These are phyloP conservation scores for Blastomyces parvus DNA, from an alignment of 2,329 filamentous ascomycete genomes.

Conservation along the genomic window DNA sequence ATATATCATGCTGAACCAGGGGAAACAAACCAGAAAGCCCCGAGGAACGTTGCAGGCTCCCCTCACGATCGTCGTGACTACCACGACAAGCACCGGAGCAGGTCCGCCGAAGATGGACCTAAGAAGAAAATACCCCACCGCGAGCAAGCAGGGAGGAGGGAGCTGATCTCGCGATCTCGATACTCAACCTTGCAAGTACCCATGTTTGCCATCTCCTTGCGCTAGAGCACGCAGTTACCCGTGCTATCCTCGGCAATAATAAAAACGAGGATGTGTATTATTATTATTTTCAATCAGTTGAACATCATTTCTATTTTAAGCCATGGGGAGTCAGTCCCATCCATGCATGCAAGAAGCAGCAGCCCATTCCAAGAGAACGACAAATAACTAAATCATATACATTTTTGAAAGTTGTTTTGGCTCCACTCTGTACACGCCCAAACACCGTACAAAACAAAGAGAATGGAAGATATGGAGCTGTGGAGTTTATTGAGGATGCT, in stretches of 20 bases:
- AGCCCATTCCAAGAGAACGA: too few relatives aligned
- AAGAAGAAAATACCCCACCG: not conserved
- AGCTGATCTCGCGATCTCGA: not conserved
- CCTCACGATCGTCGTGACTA: not conserved
- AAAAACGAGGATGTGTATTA: not conserved
- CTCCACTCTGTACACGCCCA: too few relatives aligned
- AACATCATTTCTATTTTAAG: not conserved
- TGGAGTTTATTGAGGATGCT: too few relatives aligned
- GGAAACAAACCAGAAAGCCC: not conserved
- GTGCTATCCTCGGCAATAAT: conserved; percentile 3
- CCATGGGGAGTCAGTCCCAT: not conserved
- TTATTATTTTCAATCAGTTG: not conserved
- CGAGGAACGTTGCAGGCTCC: not conserved
- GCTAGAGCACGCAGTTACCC: not conserved
- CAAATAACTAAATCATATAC: too few relatives aligned
- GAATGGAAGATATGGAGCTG: too few relatives aligned
- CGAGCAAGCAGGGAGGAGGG: not conserved
- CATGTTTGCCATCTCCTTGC: not conserved
- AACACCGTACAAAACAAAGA: too few relatives aligned
- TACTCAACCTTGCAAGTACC: not conserved
- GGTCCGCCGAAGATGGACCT: not conserved
- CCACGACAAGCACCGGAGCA: not conserved
- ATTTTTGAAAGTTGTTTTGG: too few relatives aligned
- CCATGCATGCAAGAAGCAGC: not conserved
- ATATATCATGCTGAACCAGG: not conserved